A percentile compares a stretch with the other conserved stretches of the same genome.
Evolutionary conservation across 202 grass and related monocot genomes (phyloP).

Genomic region (Thinopyrum obtusiflorum): DNA sequence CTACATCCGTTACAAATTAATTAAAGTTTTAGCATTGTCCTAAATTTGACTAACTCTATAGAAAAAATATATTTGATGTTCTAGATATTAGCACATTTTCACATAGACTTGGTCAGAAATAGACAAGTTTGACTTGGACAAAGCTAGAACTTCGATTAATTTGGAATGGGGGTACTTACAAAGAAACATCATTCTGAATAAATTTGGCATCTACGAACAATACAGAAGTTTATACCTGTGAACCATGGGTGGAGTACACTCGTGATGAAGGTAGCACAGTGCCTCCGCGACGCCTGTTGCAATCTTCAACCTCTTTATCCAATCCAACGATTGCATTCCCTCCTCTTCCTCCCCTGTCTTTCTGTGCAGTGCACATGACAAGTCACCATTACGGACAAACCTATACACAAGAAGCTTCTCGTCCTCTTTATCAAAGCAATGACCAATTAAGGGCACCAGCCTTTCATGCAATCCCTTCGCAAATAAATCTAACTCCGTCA

Average conservation of each 20-base stretch:
- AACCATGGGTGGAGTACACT: slow-evolving; percentile 86
- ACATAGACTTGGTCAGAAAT: not conserved
- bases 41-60: not conserved
- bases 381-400: slow-evolving; percentile 71
- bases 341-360: slow-evolving; percentile 73
- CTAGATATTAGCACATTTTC: not conserved
- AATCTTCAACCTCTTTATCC: slow-evolving; percentile 99
- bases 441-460: slow-evolving; percentile 75
- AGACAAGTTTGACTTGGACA: not conserved
- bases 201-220: slow-evolving; percentile 18
- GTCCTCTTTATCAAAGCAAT: slow-evolving; percentile 68
- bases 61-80: not conserved
- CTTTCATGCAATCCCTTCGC: slow-evolving; percentile 63
- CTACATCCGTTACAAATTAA: not conserved
- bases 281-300: slow-evolving; percentile 92
- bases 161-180: not conserved
- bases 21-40: not conserved
- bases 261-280: slow-evolving; percentile 89
- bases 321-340: slow-evolving; percentile 89
- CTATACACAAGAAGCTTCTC: slow-evolving; percentile 94
- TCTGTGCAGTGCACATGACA: slow-evolving; percentile 64
- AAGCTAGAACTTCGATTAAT: not conserved
- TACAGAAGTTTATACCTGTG: slow-evolving; percentile 64
- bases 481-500: slow-evolving; percentile 80
- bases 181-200: not conserved